phyloP scores from a whole-genome alignment of 1,139 yeast genomes.

The Magnusiomyces fungicola region DNA sequence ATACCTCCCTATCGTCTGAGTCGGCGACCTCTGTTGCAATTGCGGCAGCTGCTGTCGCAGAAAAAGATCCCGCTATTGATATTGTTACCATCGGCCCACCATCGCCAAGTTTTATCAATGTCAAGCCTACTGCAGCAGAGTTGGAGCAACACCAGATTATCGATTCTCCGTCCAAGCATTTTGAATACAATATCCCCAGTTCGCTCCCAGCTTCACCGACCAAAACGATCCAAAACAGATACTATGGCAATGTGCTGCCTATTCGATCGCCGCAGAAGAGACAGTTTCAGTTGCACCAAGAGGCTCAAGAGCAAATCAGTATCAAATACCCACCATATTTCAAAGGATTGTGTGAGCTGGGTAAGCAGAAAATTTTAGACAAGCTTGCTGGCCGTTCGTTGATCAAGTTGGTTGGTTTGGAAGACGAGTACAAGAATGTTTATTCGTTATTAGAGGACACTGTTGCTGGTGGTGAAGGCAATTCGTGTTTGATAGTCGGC shows the following conservation, averaged over 20 bases:
- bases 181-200: neutral
- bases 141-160: too few relatives aligned
- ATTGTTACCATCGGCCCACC: neutral
- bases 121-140: too few relatives aligned
- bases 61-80: neutral
- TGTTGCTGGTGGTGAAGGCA: constrained; percentile 64
- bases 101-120: neutral
- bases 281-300: neutral
- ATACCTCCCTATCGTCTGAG: too few relatives aligned
- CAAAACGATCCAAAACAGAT: neutral
- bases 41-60: constrained; percentile 1
- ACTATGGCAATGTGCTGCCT: neutral
- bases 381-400: neutral
- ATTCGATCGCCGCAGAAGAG: neutral
- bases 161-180: neutral
- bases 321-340: neutral
- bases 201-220: neutral
- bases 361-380: neutral
- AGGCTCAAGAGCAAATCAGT: neutral
- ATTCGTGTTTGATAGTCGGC: constrained; percentile 73
- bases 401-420: constrained; percentile 23
- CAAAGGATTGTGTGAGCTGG: neutral
- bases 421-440: constrained; percentile 37
- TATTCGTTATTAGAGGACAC: constrained; percentile 57
- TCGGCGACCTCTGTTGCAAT: neutral